These are phyloP conservation scores for Neoscytalidium dimidiatum DNA, from an alignment of 2,329 filamentous ascomycete species.

Conservation along the genomic window DNA sequence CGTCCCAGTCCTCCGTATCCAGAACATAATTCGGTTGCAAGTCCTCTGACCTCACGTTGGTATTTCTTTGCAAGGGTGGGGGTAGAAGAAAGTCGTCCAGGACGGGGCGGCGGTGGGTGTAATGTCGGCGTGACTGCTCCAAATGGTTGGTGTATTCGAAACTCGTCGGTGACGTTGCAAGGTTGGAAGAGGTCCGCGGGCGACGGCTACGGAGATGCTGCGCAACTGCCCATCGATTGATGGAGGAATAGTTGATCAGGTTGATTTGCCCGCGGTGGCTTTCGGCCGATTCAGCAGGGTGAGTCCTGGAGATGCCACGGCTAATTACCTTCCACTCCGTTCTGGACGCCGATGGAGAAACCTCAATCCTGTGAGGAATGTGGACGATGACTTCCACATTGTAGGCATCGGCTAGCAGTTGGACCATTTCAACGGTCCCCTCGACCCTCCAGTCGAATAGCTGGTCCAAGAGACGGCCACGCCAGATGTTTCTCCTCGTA, in stretches of 20 bases:
- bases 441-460: constrained; percentile 5
- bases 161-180: background rate
- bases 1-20: too few species aligned
- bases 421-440: background rate
- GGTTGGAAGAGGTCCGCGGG: too few species aligned
- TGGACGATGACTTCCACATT: background rate
- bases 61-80: background rate
- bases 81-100: background rate
- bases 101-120: background rate
- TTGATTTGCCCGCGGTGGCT: background rate
- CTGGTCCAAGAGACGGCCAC: background rate
- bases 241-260: background rate
- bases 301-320: background rate
- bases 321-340: background rate
- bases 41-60: background rate
- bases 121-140: too few species aligned
- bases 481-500: background rate
- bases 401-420: background rate
- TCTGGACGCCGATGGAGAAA: too few species aligned
- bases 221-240: background rate
- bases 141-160: background rate
- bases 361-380: background rate
- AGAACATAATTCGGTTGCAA: background rate
- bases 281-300: too few species aligned
- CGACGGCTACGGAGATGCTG: background rate